Evolutionary conservation across 2,329 filamentous ascomycete genomes (phyloP).

Genomic region (Aspergillus hiratsukae): DNA sequence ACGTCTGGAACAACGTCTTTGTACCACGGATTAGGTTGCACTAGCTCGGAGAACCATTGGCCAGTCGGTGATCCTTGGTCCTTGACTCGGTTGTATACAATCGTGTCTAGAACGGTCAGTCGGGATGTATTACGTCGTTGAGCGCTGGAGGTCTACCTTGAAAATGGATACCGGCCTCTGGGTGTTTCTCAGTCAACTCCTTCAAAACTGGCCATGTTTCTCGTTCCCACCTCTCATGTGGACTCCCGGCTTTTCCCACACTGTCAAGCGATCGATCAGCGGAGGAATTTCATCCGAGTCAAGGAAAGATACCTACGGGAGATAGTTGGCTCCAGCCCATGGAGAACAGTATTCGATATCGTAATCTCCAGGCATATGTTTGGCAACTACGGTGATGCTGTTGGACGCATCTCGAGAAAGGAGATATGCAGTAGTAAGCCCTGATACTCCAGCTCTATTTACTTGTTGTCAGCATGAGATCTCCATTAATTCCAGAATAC

Average conservation of each 20-base stretch:
- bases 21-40: slow-evolving; percentile 68
- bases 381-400: slow-evolving; percentile 68
- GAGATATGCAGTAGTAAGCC: slow-evolving; percentile 61
- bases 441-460: slow-evolving; percentile 59
- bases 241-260: slow-evolving; percentile 35
- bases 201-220: slow-evolving; percentile 62
- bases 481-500: background rate
- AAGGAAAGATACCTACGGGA: slow-evolving; percentile 54
- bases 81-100: slow-evolving; percentile 59
- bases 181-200: slow-evolving; percentile 58
- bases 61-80: slow-evolving; percentile 54
- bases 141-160: slow-evolving; percentile 50
- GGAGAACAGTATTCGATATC: slow-evolving; percentile 86
- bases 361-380: slow-evolving; percentile 92
- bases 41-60: slow-evolving; percentile 63
- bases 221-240: slow-evolving; percentile 52
- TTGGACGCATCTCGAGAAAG: slow-evolving; percentile 54
- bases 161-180: slow-evolving; percentile 76
- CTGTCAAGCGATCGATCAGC: slow-evolving; percentile 21
- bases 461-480: slow-evolving; percentile 3
- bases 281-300: background rate
- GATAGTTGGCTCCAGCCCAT: slow-evolving; percentile 79
- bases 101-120: slow-evolving; percentile 35
- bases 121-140: background rate
- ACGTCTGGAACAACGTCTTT: slow-evolving; percentile 65